Percentiles rank a stretch among this genome's conserved stretches.
These are phyloP conservation scores for Phytophthora podocarpi DNA, from an alignment of 352 stramenopile species.

Conservation along the genomic window DNA sequence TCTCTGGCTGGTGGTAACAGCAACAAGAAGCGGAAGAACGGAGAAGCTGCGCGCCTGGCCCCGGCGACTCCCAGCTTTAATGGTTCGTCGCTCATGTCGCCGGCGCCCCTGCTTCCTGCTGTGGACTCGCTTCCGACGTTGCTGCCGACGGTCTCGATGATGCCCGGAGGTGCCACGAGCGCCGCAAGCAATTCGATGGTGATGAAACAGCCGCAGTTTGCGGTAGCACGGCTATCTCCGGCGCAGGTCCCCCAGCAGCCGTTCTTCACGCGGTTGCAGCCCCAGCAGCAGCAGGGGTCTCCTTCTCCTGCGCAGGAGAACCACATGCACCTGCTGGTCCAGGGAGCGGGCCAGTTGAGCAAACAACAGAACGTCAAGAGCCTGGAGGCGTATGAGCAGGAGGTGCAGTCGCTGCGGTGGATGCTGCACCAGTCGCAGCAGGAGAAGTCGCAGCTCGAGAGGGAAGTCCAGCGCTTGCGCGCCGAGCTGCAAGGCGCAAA, in stretches of 20 bases:
- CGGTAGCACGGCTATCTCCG: slow-evolving; percentile 27
- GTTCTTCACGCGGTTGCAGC: slow-evolving; percentile 53
- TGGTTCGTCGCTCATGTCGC: slow-evolving; percentile 34
- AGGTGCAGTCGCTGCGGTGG: slow-evolving; percentile 67
- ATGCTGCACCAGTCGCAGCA: slow-evolving; percentile 76
- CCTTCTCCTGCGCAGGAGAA: slow-evolving; percentile 33
- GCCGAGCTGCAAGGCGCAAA: slow-evolving; percentile 44
- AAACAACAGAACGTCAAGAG: slow-evolving; percentile 60
- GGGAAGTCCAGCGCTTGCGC: slow-evolving; percentile 71
- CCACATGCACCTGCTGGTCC: slow-evolving; percentile 72
- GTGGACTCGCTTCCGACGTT: slow-evolving; percentile 60
- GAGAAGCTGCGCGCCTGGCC: slow-evolving; percentile 24
- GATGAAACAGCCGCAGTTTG: slow-evolving; percentile 32
- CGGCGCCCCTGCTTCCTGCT: slow-evolving; percentile 42
- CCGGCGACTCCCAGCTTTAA: slow-evolving; percentile 27
- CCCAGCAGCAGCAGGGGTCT: slow-evolving; percentile 17
- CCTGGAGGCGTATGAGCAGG: slow-evolving; percentile 66
- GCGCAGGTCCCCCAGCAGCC: slow-evolving; percentile 29
- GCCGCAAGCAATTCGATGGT: slow-evolving; percentile 18
- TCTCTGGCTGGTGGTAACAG: slow-evolving; percentile 3
- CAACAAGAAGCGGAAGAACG: slow-evolving; percentile 43
- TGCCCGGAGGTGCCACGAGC: slow-evolving; percentile 13
- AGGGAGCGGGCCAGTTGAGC: slow-evolving; percentile 65
- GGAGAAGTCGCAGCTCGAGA: slow-evolving; percentile 67
- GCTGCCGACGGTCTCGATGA: slow-evolving; percentile 49